Percentiles rank a stretch among this genome's conserved stretches.
phyloP scores from a whole-genome alignment of 2,329 filamentous ascomycete species.

The Hypoxylon sp. region DNA sequence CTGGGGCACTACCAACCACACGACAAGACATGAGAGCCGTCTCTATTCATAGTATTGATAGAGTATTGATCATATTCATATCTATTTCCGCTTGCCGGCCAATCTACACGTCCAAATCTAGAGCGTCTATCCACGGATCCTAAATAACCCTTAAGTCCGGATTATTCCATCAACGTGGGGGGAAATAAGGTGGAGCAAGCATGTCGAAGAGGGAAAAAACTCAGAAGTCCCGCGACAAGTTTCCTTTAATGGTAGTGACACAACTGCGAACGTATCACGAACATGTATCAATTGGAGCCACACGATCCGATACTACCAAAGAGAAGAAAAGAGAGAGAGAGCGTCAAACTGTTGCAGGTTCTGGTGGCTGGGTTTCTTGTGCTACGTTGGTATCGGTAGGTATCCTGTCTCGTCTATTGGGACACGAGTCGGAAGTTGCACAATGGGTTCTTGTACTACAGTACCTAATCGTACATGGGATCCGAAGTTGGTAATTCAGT shows the following conservation, averaged over 20 bases:
- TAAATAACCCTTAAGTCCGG: constrained; percentile 21
- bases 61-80: not conserved
- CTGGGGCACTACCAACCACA: not conserved
- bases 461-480: not conserved
- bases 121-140: constrained; percentile 17
- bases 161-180: constrained; percentile 26
- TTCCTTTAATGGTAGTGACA: constrained; percentile 30
- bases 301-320: constrained; percentile 21
- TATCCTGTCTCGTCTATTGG: constrained; percentile 36
- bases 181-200: constrained; percentile 20
- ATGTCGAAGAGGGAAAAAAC: constrained; percentile 6
- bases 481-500: not conserved
- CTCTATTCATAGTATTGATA: not conserved
- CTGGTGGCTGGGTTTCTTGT: constrained; percentile 26
- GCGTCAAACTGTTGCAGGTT: constrained; percentile 12
- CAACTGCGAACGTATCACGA: constrained; percentile 25
- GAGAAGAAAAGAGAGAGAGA: not conserved
- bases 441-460: constrained; percentile 27
- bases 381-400: constrained; percentile 30
- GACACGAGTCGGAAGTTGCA: constrained; percentile 33
- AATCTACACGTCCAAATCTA: constrained; percentile 3
- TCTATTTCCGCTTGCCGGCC: constrained; percentile 2
- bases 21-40: not conserved
- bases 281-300: constrained; percentile 31
- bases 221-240: constrained; percentile 7